Evolutionary conservation across 495 filamentous ascomycete genomes (phyloP).

Genomic region (Talaromyces adpressus): DNA sequence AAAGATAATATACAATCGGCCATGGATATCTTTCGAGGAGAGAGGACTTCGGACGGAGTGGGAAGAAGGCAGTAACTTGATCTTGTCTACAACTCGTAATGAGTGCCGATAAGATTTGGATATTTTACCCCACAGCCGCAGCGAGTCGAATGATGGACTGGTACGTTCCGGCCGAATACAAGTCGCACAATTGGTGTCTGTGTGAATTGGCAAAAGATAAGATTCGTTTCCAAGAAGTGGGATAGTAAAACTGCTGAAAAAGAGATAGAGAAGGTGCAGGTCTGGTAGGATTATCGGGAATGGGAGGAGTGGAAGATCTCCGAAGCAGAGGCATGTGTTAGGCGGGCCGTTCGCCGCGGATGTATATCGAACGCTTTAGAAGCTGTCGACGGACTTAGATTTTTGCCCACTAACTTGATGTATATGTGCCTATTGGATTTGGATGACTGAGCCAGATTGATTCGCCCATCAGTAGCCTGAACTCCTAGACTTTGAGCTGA

Average conservation of each 20-base stretch:
- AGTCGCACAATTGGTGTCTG: neutral
- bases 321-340: neutral
- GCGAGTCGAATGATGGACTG: neutral
- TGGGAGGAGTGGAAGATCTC: neutral
- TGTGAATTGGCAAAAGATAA: neutral
- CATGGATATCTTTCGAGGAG: neutral
- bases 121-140: neutral
- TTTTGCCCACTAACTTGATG: neutral
- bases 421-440: neutral
- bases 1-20: neutral
- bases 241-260: neutral
- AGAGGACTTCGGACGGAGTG: neutral
- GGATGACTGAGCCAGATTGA: neutral
- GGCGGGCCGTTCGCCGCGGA: neutral
- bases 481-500: neutral
- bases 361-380: neutral
- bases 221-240: neutral
- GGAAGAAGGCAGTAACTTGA: neutral
- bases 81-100: neutral
- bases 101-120: slow-evolving; percentile 1
- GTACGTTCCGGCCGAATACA: neutral
- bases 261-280: neutral
- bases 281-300: neutral
- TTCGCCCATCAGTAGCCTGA: neutral
- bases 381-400: neutral